Evolutionary conservation across 2,329 filamentous ascomycete genomes (phyloP).

Genomic region (Exophiala sp.): DNA sequence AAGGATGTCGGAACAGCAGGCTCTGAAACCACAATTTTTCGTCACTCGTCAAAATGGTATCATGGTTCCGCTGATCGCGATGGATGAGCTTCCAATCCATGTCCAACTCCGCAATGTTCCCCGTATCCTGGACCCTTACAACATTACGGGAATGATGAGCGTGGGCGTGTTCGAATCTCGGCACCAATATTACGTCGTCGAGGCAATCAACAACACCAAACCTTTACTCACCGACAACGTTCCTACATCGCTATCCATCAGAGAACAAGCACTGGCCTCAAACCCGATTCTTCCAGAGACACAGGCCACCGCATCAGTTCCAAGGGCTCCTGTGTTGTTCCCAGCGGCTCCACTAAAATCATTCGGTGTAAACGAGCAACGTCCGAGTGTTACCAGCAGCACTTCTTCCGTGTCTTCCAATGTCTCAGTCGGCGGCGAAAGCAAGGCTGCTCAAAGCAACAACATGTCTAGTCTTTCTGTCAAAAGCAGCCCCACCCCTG

Average conservation of each 20-base stretch:
- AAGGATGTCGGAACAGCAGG: conserved; percentile 12
- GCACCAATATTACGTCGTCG: conserved; percentile 34
- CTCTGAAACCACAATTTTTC: conserved; percentile 39
- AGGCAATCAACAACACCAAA: conserved; percentile 33
- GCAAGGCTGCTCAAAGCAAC: background rate
- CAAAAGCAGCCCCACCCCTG: background rate
- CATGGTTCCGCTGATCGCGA: conserved; percentile 40
- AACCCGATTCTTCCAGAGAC: background rate
- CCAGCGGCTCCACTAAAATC: background rate
- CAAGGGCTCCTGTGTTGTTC: background rate
- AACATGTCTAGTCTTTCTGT: background rate
- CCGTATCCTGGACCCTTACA: conserved; percentile 33
- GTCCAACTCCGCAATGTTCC: conserved; percentile 37
- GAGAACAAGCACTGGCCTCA: background rate
- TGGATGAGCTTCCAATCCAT: conserved; percentile 41
- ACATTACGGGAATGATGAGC: conserved; percentile 42
- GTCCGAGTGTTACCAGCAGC: background rate
- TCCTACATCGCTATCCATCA: background rate
- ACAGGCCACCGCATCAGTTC: background rate
- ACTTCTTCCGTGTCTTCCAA: background rate
- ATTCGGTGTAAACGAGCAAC: background rate
- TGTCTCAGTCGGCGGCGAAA: conserved; percentile 1
- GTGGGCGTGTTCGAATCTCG: conserved; percentile 35
- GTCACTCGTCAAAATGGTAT: conserved; percentile 38
- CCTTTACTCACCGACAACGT: conserved; percentile 21